Percentiles rank a stretch among this genome's conserved stretches.
Conservation (phyloP, 371 early-diverging fungal genomes). For the Blyttiomyces sp. region DNA sequence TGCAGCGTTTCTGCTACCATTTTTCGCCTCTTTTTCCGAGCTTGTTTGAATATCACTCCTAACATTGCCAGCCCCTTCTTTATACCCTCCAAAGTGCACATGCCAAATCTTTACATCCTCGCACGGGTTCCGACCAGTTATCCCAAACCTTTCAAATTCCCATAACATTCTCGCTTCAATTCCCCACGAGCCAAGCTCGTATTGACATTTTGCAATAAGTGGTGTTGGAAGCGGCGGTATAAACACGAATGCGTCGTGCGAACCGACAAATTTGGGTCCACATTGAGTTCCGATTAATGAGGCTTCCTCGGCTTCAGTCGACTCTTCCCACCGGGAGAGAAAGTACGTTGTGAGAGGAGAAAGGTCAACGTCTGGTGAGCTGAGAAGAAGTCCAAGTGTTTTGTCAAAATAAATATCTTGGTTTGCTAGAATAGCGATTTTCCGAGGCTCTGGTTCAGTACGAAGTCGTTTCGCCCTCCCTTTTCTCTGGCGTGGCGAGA, state of each 20-base stretch:
- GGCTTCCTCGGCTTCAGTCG: conserved; percentile 5
- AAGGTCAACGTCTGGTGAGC: conserved; percentile 13
- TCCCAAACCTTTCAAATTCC: conserved; percentile 29
- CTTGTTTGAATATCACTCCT: not conserved
- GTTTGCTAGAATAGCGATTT: conserved; percentile 22
- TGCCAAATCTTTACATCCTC: conserved; percentile 26
- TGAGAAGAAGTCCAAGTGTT: conserved; percentile 6
- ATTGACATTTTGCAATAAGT: conserved; percentile 5
- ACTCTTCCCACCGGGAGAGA: conserved; percentile 21
- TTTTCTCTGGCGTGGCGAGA: too few relatives aligned
- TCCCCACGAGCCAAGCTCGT: conserved; percentile 26
- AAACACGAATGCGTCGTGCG: conserved; percentile 24
- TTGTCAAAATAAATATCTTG: conserved; percentile 26
- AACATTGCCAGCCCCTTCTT: not conserved
- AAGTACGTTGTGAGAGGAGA: conserved; percentile 15
- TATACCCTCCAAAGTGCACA: conserved; percentile 17
- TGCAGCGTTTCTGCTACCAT: not conserved
- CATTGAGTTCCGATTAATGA: conserved; percentile 20
- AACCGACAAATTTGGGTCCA: conserved; percentile 21
- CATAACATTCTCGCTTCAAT: conserved; percentile 23
- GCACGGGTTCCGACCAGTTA: conserved; percentile 23
- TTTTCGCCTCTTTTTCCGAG: not conserved
- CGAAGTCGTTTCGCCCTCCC: not conserved
- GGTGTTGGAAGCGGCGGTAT: conserved; percentile 19
- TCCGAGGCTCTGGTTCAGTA: not conserved